Base-by-base conservation (phyloP, 2,329 filamentous ascomycete genomes). In the Pseudogymnoascus sp. region DNA sequence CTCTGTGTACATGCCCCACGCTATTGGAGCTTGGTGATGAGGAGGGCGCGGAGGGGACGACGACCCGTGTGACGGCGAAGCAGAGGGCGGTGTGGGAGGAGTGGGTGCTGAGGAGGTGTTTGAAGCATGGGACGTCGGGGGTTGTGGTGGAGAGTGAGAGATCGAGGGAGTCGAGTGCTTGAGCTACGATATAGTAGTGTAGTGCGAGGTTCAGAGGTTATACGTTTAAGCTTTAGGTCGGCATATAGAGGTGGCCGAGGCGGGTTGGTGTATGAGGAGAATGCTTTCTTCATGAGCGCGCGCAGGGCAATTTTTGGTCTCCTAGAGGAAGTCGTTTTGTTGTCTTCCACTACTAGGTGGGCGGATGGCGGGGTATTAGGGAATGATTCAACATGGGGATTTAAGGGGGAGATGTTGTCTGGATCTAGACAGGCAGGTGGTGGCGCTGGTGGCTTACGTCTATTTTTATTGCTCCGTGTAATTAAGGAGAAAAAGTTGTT, bases 31-130 rank as follows among this genome's bases (percentile, higher is more conserved):
- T 62, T 7, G 53, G 62, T 60, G 46, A 60, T 15, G 59, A 63
- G 46, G 63, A 66, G 26, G 75, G 77, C 21, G 70, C 83, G 5
- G 76, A 74, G 15, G 82, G 83, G 67, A 76, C 83, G 66, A 80
- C 80, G 0, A 64, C 73, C 3, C 71, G 70, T 40, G 79, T 83
- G 4, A 76, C 74, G n/a, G 77, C 78, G 65, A 68, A 72, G 37
- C 79, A 83, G 67, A 76, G 82, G 61, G 83, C 82, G 67, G 74
- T 77, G 62, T 84, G 81, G 82, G 81, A 84, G 70, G 78, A 77
- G 67, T 84, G 82, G 82, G 79, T 81, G 11, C 69, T 82, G 11
- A 72, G 79, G 56, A 72, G 77, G 65, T 83, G 81, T 72, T 31
- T 38, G 19, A 62, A 50, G 19, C 68, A 70, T 60, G 67, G 69